phyloP scores from a whole-genome alignment of 108 stramenopile genomes.

The Skeletonema costatum region DNA sequence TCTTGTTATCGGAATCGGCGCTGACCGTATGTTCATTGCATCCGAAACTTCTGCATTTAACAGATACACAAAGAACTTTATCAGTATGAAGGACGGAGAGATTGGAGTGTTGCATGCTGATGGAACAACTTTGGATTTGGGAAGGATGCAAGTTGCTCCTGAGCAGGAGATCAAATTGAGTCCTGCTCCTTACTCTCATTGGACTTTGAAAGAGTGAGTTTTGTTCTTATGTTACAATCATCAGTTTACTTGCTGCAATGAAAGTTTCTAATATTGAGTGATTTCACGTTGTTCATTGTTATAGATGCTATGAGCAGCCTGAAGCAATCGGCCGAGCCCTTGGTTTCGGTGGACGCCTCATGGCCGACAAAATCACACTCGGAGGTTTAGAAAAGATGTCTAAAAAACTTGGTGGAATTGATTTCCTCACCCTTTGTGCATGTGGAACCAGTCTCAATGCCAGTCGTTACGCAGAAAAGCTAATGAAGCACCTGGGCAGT shows the following conservation, averaged over 20 bases:
- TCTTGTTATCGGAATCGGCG: slow-evolving; percentile 94
- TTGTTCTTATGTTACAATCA: background rate
- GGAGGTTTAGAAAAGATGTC: slow-evolving; percentile 84
- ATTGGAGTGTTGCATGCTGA: slow-evolving; percentile 94
- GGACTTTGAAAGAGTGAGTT: slow-evolving; percentile 82
- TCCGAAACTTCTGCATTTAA: slow-evolving; percentile 98
- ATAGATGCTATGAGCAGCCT: slow-evolving; percentile 83
- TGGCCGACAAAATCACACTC: slow-evolving; percentile 65
- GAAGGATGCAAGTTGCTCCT: slow-evolving; percentile 83
- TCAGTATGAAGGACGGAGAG: slow-evolving; percentile 98
- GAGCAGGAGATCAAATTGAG: slow-evolving; percentile 88
- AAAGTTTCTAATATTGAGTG: background rate
- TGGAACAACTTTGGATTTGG: slow-evolving; percentile 89
- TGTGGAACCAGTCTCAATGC: slow-evolving; percentile 96
- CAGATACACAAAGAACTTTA: slow-evolving; percentile 97
- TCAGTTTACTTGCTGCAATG: background rate
- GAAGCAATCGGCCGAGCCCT: slow-evolving; percentile 92
- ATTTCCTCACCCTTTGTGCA: slow-evolving; percentile 85
- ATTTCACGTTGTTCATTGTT: background rate
- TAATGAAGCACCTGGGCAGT: slow-evolving; percentile 94
- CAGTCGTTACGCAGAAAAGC: slow-evolving; percentile 90
- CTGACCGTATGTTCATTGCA: slow-evolving; percentile 94
- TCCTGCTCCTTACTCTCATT: slow-evolving; percentile 91
- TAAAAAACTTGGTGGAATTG: slow-evolving; percentile 65
- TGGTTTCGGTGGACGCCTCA: slow-evolving; percentile 85